A percentile compares a stretch with the other conserved stretches of the same genome.
These are phyloP conservation scores for Hyphodiscus hymeniophilus DNA, from an alignment of 495 filamentous ascomycete genomes.

Conservation along the genomic window DNA sequence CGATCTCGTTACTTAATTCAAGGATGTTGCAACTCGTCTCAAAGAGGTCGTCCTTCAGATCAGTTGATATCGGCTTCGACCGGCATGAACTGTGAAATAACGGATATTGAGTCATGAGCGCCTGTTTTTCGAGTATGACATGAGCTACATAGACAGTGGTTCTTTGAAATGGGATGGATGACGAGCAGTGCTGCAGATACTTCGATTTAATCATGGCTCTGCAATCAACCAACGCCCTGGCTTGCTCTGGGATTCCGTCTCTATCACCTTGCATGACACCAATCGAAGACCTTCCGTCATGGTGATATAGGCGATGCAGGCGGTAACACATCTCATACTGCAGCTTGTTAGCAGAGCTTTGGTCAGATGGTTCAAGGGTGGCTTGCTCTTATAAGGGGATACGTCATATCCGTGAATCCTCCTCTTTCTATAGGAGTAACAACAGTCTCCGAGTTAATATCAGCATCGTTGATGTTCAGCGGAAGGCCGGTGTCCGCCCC, in stretches of 20 bases:
- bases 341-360: too few species aligned
- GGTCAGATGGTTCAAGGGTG: background rate
- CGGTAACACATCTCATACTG: background rate
- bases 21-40: background rate
- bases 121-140: background rate
- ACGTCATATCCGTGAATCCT: constrained; percentile 4
- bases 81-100: background rate
- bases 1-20: background rate
- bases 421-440: background rate
- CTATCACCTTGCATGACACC: background rate
- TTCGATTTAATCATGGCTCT: background rate
- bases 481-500: background rate
- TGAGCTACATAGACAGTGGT: background rate
- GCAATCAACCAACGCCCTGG: background rate
- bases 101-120: background rate
- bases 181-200: background rate
- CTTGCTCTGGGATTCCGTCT: background rate
- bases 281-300: background rate
- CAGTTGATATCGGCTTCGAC: background rate
- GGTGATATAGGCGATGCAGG: background rate
- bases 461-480: constrained; percentile 4
- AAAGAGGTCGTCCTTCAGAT: background rate
- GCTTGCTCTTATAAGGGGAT: background rate
- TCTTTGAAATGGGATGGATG: background rate
- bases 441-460: background rate